Conservation (phyloP, 495 filamentous ascomycete genomes). For the Aspergillus bertholletiae region DNA sequence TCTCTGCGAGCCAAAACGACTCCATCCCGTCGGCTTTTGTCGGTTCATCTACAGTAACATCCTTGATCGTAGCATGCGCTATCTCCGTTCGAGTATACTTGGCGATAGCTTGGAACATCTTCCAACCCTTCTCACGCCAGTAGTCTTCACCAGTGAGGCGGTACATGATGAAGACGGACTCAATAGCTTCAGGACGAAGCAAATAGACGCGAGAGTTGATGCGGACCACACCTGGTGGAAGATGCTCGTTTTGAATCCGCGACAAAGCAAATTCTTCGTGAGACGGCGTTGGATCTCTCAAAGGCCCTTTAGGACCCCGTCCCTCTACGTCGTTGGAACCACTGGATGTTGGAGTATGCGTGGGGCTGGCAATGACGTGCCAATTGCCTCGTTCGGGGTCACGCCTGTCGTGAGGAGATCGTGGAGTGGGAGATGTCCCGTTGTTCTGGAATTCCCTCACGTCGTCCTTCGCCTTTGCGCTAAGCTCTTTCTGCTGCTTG, state of each 20-base stretch:
- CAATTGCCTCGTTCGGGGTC: constrained; percentile 18
- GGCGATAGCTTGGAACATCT: constrained; percentile 78
- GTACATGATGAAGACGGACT: constrained; percentile 95
- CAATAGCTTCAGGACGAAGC: constrained; percentile 88
- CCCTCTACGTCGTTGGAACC: neutral
- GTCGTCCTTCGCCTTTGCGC: neutral
- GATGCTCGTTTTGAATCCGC: constrained; percentile 54
- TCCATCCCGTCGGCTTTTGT: constrained; percentile 44
- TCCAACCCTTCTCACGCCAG: constrained; percentile 87
- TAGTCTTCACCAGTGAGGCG: constrained; percentile 75
- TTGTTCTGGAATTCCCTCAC: neutral
- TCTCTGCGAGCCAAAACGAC: constrained; percentile 71
- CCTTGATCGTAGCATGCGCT: constrained; percentile 70
- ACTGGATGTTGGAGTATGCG: neutral
- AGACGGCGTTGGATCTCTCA: constrained; percentile 18
- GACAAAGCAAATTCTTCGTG: constrained; percentile 63
- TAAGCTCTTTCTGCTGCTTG: constrained; percentile 23
- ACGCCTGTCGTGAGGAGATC: constrained; percentile 9
- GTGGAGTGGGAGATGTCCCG: neutral
- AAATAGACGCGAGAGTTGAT: constrained; percentile 66
- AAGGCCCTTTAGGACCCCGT: neutral
- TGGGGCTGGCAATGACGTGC: constrained; percentile 13
- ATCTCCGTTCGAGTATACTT: constrained; percentile 60
- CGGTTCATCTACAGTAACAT: constrained; percentile 58
- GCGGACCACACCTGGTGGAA: constrained; percentile 63